Conservation (phyloP, 306 rosid species). For the Crotalaria pallida region DNA sequence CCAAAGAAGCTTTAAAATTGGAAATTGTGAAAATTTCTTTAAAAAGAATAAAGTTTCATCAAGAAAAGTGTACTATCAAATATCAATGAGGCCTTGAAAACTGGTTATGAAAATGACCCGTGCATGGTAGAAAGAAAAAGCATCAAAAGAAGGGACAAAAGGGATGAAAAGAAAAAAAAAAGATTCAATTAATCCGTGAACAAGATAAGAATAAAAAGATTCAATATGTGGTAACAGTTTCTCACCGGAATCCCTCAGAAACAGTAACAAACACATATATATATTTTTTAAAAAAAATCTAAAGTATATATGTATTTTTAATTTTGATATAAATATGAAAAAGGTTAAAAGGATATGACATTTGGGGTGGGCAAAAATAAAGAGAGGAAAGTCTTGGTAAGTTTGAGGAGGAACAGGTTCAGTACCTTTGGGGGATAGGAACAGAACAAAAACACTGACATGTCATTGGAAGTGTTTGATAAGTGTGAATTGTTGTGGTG, state of each 20-base stretch:
- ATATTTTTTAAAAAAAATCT: too few species aligned
- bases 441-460: not conserved
- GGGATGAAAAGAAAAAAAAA: slow-evolving; percentile 30
- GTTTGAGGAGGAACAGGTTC: not conserved
- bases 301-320: not conserved
- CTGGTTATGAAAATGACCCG: not conserved
- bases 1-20: not conserved
- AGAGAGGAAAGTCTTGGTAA: slow-evolving; percentile 6
- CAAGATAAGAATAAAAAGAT: slow-evolving; percentile 26
- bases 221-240: slow-evolving; percentile 3
- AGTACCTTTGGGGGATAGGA: not conserved
- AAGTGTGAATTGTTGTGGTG: not conserved
- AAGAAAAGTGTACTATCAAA: not conserved
- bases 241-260: not conserved
- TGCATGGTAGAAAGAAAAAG: slow-evolving; percentile 3
- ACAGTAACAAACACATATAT: not conserved
- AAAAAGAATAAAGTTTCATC: not conserved
- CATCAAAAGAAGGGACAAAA: slow-evolving; percentile 1
- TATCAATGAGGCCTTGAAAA: not conserved
- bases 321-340: not conserved
- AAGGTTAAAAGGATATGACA: not conserved
- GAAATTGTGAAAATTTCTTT: not conserved
- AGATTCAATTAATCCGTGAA: not conserved
- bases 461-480: not conserved
- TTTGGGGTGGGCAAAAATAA: not conserved